Percentiles rank a stretch among this genome's conserved stretches.
These are phyloP conservation scores for Helminthosporium solani DNA, from an alignment of 2,329 filamentous ascomycete genomes.

Conservation along the genomic window DNA sequence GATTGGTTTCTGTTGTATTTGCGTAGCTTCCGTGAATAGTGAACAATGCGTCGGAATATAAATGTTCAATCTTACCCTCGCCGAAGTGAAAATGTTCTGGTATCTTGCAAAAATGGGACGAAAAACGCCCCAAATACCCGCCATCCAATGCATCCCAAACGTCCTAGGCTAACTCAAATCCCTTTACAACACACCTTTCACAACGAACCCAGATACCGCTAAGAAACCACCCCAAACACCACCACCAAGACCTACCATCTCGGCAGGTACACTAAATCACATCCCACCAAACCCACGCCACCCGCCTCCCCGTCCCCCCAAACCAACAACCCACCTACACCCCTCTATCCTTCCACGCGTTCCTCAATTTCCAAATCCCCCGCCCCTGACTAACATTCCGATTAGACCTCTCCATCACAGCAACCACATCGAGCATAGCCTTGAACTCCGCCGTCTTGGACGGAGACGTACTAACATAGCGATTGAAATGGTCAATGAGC, in stretches of 20 bases:
- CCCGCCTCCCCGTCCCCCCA: background rate
- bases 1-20: background rate
- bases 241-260: no score
- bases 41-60: conserved; percentile 1
- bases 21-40: no score
- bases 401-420: conserved; percentile 62
- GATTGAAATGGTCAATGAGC: conserved; percentile 87
- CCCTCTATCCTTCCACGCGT: conserved; percentile 45
- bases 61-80: no score
- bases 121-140: no score
- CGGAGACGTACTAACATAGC: conserved; percentile 67
- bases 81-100: no score
- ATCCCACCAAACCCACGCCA: background rate
- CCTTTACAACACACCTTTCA: no score
- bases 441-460: conserved; percentile 75
- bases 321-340: background rate
- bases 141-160: no score
- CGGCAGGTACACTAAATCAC: no score
- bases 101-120: no score
- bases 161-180: no score
- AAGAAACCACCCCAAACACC: no score
- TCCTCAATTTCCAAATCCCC: conserved; percentile 61
- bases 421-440: conserved; percentile 73
- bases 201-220: no score
- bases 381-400: conserved; percentile 47